phyloP scores from a whole-genome alignment of 2,329 filamentous ascomycete genomes.

The Aspergillus thermomutatus region DNA sequence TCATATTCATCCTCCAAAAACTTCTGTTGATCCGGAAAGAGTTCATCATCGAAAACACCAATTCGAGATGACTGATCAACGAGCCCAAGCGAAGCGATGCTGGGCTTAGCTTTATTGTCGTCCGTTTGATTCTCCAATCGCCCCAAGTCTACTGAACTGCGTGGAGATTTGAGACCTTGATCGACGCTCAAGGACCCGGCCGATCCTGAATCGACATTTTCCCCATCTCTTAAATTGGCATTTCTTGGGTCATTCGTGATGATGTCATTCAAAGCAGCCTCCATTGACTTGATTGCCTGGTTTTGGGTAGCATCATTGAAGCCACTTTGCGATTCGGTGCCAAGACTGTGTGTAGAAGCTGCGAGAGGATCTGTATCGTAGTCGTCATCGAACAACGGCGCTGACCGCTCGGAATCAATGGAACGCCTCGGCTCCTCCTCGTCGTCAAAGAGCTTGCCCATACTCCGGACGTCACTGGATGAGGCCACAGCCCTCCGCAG shows the following conservation, averaged over 20 bases:
- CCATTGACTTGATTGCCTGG: slow-evolving; percentile 85
- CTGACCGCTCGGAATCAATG: slow-evolving; percentile 61
- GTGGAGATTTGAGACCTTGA: slow-evolving; percentile 52
- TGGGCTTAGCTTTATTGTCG: slow-evolving; percentile 65
- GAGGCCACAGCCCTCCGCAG: slow-evolving; percentile 59
- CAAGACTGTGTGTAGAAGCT: slow-evolving; percentile 75
- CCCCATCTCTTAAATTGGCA: slow-evolving; percentile 34
- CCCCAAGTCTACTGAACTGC: slow-evolving; percentile 59
- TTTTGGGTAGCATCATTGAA: slow-evolving; percentile 60
- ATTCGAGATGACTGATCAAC: slow-evolving; percentile 83
- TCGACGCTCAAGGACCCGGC: slow-evolving; percentile 51
- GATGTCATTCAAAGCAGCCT: slow-evolving; percentile 86
- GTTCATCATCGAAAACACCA: slow-evolving; percentile 91
- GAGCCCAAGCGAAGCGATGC: slow-evolving; percentile 83
- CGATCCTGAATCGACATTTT: slow-evolving; percentile 31
- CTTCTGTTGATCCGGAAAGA: slow-evolving; percentile 81
- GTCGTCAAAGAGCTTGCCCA: slow-evolving; percentile 44
- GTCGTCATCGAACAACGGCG: slow-evolving; percentile 78
- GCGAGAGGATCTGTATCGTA: slow-evolving; percentile 66
- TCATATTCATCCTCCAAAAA: slow-evolving; percentile 83
- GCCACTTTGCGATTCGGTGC: slow-evolving; percentile 62
- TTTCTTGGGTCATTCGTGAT: slow-evolving; percentile 69
- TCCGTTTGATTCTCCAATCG: slow-evolving; percentile 41
- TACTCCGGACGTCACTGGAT: slow-evolving; percentile 55
- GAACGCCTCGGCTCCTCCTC: slow-evolving; percentile 59